These are phyloP conservation scores for Fagopyrum tataricum DNA, from an alignment of 148 eudicot genomes.

Conservation along the genomic window DNA sequence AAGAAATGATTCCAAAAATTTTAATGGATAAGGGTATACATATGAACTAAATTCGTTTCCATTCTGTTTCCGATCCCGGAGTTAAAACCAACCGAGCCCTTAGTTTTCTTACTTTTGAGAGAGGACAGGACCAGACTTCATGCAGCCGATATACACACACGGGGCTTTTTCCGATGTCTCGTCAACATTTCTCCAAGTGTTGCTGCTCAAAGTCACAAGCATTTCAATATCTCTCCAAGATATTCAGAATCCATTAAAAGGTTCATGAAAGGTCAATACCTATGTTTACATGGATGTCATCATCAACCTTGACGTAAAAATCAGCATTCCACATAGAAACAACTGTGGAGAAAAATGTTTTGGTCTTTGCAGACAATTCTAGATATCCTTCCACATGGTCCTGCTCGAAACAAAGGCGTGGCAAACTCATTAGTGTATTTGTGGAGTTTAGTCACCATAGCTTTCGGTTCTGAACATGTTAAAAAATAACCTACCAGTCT, in stretches of 20 bases:
- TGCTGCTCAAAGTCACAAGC: slow-evolving; percentile 3
- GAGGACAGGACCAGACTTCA: slow-evolving; percentile 23
- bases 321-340: slow-evolving; percentile 21
- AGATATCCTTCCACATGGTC: slow-evolving; percentile 22
- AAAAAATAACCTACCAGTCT: slow-evolving; percentile 22
- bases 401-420: not conserved
- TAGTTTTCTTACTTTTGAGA: slow-evolving; percentile 17
- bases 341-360: slow-evolving; percentile 16
- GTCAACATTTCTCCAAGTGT: slow-evolving; percentile 17
- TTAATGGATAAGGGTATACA: no score
- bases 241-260: not conserved
- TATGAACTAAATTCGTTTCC: no score
- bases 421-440: not conserved
- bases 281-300: slow-evolving; percentile 23
- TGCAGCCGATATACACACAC: slow-evolving; percentile 23
- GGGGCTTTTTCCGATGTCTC: slow-evolving; percentile 16
- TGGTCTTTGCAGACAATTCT: slow-evolving; percentile 23
- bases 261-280: not conserved
- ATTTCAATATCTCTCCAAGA: not conserved
- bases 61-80: no score
- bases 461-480: not conserved
- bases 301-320: slow-evolving; percentile 22
- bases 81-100: no score
- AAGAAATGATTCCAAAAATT: no score
- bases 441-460: not conserved